A percentile compares a stretch with the other conserved stretches of the same genome.
Conservation (phyloP, 108 stramenopile genomes). For the Nitzschia sp. region DNA sequence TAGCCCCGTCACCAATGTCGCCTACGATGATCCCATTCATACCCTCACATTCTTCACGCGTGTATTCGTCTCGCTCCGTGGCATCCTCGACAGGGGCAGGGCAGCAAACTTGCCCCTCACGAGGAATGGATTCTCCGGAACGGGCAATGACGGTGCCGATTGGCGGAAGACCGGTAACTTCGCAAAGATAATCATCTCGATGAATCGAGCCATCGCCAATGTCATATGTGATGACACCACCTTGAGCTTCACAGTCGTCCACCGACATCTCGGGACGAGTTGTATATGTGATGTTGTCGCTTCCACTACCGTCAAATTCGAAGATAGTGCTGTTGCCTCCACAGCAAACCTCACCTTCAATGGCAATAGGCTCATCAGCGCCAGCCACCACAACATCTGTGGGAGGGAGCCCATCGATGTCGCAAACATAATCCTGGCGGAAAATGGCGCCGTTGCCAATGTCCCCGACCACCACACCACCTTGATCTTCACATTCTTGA, state of each 20-base stretch:
- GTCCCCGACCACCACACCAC: conserved; percentile 25
- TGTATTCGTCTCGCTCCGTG: not conserved
- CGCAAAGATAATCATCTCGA: conserved; percentile 13
- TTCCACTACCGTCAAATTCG: not conserved
- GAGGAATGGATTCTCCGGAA: conserved; percentile 17
- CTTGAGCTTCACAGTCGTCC: conserved; percentile 3
- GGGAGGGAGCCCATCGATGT: conserved; percentile 12
- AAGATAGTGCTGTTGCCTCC: not conserved
- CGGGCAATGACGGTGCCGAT: not conserved
- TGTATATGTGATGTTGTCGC: too few relatives aligned
- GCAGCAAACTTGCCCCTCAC: conserved; percentile 23
- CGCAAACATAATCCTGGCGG: conserved; percentile 17
- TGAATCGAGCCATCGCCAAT: conserved; percentile 16
- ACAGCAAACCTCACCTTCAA: conserved; percentile 25
- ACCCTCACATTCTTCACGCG: conserved; percentile 20
- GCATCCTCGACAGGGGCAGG: not conserved
- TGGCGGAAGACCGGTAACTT: conserved; percentile 8
- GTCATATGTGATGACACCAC: conserved; percentile 9
- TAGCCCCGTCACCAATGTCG: conserved; percentile 12
- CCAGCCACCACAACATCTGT: not conserved
- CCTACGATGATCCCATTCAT: conserved; percentile 18
- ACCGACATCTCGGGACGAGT: not conserved
- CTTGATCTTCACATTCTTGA: conserved; percentile 22
- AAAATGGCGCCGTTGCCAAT: conserved; percentile 30
- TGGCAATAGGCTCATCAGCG: conserved; percentile 15